Base-by-base conservation (phyloP, 352 stramenopile species). In the Globisporangium cederbergense region DNA sequence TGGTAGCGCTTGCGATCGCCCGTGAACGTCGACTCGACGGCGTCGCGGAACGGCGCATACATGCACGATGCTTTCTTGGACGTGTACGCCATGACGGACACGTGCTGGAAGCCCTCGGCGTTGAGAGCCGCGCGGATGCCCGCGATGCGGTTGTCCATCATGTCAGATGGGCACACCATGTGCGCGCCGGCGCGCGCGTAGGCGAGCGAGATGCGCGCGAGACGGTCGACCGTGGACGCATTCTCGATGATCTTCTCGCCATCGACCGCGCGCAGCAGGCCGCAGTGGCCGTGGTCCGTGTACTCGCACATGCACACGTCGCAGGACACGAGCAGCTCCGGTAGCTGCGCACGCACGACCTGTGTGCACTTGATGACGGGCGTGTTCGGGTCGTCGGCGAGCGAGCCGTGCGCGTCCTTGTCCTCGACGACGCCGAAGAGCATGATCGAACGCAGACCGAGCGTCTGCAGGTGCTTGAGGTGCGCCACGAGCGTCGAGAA, bases 61-160 rank as follows among this genome's bases (percentile, higher is more conserved):
- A 98, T 98, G 64, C 93, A 94, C 45, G 88, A 97, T 7, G 95
- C 93, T 75, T 98, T 98, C 77, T 99, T 99, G 60, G 97, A 98
- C 59, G 98, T 99, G 87, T 99, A 99, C 20, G 96, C 91, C 76
- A 99, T 95, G 76, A 99, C 99, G 42, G 91, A 98, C 61, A 99
- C 97, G 83, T 99, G 94, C 64, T 94, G 96, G 79, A 98, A 99
- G 52, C 93, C 95, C 67, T 99, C 90, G 9, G 88, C 87, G 73
- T 99, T 97, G 51, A 99, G 89, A 45, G 92, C 86, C 72, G 94
- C 79, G 64, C 98, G 90, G 72, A 99, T 99, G 25, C 86, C 86
- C 42, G 85, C 92, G 36, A 99, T 97, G 62, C 97, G 93, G 59
- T 98, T 97, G 83, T 99, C 98, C 97, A 99, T 97, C 90, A 98